These are phyloP conservation scores for Chamaecyparis obtusa DNA, from an alignment of 75 land plant genomes.

Conservation along the genomic window DNA sequence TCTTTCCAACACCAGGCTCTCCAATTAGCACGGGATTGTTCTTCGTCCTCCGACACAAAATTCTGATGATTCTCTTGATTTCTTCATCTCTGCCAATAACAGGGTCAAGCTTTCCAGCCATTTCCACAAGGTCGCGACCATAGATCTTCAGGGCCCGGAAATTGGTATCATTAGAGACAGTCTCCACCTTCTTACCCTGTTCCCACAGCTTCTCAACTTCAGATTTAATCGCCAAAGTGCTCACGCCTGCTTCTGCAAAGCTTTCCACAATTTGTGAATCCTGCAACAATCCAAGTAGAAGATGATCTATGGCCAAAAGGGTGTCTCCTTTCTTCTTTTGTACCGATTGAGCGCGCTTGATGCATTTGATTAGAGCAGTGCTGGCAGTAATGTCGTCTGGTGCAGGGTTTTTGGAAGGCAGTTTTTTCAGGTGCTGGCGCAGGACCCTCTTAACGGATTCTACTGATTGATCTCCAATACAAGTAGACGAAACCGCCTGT, in stretches of 20 bases:
- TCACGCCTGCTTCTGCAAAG: conserved; percentile 74
- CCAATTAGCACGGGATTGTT: conserved; percentile 59
- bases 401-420: conserved; percentile 83
- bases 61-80: conserved; percentile 72
- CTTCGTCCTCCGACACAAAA: conserved; percentile 83
- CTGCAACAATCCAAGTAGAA: conserved; percentile 76
- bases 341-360: conserved; percentile 72
- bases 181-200: conserved; percentile 35
- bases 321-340: conserved; percentile 85
- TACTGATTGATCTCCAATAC: conserved; percentile 49
- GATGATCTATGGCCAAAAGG: conserved; percentile 85
- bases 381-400: conserved; percentile 81
- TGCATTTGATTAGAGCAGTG: conserved; percentile 21
- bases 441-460: conserved; percentile 69
- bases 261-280: conserved; percentile 70
- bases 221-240: conserved; percentile 51
- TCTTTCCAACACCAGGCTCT: conserved; percentile 73
- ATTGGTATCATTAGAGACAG: too few relatives aligned
- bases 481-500: conserved; percentile 41
- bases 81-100: conserved; percentile 95
- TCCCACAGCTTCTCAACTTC: conserved; percentile 89
- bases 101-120: conserved; percentile 88
- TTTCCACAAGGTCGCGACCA: conserved; percentile 90
- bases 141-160: conserved; percentile 81
- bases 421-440: conserved; percentile 58